A percentile compares a stretch with the other conserved stretches of the same genome.
Evolutionary conservation across 2,329 filamentous ascomycete species (phyloP).

Genomic region (Aspergillus ochraceus): DNA sequence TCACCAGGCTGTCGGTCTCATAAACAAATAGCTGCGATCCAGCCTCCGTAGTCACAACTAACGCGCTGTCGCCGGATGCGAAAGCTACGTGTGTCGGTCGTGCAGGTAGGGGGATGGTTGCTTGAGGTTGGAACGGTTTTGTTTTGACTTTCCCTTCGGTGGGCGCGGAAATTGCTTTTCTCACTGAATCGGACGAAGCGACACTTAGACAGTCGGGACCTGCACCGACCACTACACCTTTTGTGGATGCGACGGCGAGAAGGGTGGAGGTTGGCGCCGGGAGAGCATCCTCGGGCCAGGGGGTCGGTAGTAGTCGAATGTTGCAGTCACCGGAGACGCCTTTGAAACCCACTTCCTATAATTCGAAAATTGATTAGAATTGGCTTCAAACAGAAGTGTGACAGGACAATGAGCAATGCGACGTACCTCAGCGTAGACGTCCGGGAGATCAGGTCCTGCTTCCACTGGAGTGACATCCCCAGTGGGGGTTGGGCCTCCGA

Average conservation of each 20-base stretch:
- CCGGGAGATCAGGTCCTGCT: conserved; percentile 67
- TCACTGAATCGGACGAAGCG: conserved; percentile 72
- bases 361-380: background rate
- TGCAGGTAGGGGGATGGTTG: conserved; percentile 69
- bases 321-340: conserved; percentile 78
- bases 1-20: conserved; percentile 66
- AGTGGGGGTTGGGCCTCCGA: conserved; percentile 47
- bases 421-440: conserved; percentile 78
- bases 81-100: conserved; percentile 87
- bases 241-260: conserved; percentile 75
- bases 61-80: conserved; percentile 80
- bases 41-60: conserved; percentile 78
- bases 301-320: conserved; percentile 71
- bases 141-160: conserved; percentile 61
- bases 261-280: conserved; percentile 79
- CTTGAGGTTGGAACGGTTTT: conserved; percentile 70
- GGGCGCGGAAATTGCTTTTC: conserved; percentile 69
- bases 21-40: conserved; percentile 84
- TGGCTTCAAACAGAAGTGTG: background rate
- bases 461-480: conserved; percentile 43
- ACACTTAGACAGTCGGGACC: conserved; percentile 78
- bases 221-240: conserved; percentile 82
- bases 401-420: conserved; percentile 10
- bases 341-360: conserved; percentile 76
- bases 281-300: conserved; percentile 69